These are phyloP conservation scores for Brassica carinata DNA, from an alignment of 345 rosid species.

Conservation along the genomic window DNA sequence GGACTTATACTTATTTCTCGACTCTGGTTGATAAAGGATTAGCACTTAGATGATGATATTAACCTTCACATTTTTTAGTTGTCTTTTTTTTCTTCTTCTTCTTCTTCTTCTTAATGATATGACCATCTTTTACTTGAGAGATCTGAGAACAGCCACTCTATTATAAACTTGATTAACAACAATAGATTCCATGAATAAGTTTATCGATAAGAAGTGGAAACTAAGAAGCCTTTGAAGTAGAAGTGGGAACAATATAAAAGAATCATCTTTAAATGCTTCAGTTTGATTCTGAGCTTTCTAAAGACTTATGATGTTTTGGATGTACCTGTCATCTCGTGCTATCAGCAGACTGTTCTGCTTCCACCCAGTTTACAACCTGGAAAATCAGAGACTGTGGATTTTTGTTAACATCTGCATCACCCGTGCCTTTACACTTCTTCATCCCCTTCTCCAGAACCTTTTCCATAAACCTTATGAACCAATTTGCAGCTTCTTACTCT, in stretches of 20 bases:
- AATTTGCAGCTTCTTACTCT: constrained; percentile 72
- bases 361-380: too few relatives aligned
- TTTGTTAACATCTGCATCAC: too few relatives aligned
- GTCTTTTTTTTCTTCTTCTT: too few relatives aligned
- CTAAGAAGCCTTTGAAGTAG: not conserved
- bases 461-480: constrained; percentile 91
- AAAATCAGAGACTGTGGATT: too few relatives aligned
- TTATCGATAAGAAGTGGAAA: not conserved
- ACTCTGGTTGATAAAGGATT: not conserved
- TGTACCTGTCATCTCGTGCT: too few relatives aligned
- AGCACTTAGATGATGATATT: not conserved
- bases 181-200: too few relatives aligned
- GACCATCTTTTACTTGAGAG: too few relatives aligned
- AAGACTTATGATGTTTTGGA: not conserved
- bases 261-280: not conserved
- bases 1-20: not conserved
- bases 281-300: not conserved
- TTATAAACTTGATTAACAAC: not conserved
- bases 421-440: constrained; percentile 36
- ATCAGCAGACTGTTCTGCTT: too few relatives aligned
- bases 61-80: not conserved
- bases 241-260: constrained; percentile 18
- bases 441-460: constrained; percentile 68
- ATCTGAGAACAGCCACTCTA: too few relatives aligned
- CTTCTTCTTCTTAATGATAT: too few relatives aligned